These are phyloP conservation scores for Penicillium sp. DNA, from an alignment of 2,329 filamentous ascomycete species.

Conservation along the genomic window DNA sequence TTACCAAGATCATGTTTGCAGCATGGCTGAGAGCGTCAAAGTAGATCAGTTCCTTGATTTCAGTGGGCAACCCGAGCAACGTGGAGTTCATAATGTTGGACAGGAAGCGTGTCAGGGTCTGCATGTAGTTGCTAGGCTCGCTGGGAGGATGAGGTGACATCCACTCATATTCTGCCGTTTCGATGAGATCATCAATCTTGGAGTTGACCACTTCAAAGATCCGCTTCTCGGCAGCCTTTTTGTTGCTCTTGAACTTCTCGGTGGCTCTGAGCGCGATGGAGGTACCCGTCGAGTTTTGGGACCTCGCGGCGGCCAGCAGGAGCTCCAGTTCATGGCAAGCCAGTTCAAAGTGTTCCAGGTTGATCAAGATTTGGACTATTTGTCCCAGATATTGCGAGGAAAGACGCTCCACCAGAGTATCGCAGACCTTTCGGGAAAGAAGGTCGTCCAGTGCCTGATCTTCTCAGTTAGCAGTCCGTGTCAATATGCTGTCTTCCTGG, in stretches of 20 bases:
- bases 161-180: conserved; percentile 97
- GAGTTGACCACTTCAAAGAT: conserved; percentile 99
- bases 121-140: conserved; percentile 91
- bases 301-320: conserved; percentile 80
- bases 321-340: conserved; percentile 89
- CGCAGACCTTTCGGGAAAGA: conserved; percentile 89
- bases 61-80: conserved; percentile 84
- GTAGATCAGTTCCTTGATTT: conserved; percentile 97
- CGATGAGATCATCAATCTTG: conserved; percentile 96
- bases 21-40: conserved; percentile 94
- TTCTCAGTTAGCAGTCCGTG: background rate
- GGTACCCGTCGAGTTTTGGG: conserved; percentile 74
- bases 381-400: conserved; percentile 93
- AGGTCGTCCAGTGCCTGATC: conserved; percentile 84
- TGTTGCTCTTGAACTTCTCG: conserved; percentile 81
- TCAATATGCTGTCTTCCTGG: background rate
- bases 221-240: conserved; percentile 94
- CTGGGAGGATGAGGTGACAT: conserved; percentile 62
- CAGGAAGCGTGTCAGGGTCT: conserved; percentile 88
- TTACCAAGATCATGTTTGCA: conserved; percentile 77
- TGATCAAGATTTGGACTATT: conserved; percentile 97
- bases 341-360: conserved; percentile 93
- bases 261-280: conserved; percentile 81
- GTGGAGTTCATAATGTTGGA: conserved; percentile 97
- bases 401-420: conserved; percentile 82